Percentiles rank a stretch among this genome's conserved stretches.
phyloP scores from a whole-genome alignment of 768 basidiomycete genomes.

The Auricularia heimuer region DNA sequence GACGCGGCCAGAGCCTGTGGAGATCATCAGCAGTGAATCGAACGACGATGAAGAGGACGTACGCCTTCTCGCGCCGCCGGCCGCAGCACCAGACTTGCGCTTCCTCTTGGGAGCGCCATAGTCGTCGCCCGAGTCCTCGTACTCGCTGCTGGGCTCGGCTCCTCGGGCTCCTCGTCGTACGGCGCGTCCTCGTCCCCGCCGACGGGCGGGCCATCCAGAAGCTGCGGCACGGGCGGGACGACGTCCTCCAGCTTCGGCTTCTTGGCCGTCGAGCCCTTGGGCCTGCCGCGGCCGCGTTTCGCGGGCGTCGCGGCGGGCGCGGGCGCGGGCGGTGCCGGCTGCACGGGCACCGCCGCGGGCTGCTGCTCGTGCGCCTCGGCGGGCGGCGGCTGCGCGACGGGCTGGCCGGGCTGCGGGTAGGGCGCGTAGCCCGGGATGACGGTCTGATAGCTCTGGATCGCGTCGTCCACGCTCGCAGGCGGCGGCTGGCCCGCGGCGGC shows the following conservation, averaged over 20 bases:
- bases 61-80: not conserved
- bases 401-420: not conserved
- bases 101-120: not conserved
- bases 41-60: too few relatives aligned
- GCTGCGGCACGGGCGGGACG: not conserved
- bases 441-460: not conserved
- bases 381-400: not conserved
- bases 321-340: not conserved
- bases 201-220: too few relatives aligned
- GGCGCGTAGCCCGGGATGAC: not conserved
- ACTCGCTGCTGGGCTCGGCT: not conserved
- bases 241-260: not conserved
- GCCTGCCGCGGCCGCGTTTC: not conserved
- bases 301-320: too few relatives aligned
- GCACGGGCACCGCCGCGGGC: not conserved
- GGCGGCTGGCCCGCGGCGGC: not conserved
- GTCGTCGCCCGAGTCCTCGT: not conserved
- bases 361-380: not conserved
- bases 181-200: not conserved
- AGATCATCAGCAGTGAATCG: too few relatives aligned
- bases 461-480: not conserved
- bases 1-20: too few relatives aligned
- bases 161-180: not conserved
- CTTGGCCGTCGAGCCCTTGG: not conserved
- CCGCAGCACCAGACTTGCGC: not conserved